Base-by-base conservation (phyloP, 805 yeast genomes). In the Millerago galiae region DNA sequence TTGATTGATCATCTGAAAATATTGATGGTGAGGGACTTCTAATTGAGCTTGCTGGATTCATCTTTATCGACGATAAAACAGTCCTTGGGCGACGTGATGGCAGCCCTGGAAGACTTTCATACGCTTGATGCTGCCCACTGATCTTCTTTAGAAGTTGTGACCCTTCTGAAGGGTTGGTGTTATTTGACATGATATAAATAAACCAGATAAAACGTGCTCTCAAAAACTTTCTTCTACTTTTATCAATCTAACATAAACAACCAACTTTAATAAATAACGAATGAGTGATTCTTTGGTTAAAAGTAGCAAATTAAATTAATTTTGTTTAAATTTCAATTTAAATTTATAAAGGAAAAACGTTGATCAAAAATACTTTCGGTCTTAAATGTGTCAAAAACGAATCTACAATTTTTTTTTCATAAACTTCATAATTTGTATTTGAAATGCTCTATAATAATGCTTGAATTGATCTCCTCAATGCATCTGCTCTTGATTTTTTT, bases 81-180 rank as follows among this genome's bases (percentile, higher is more conserved):
- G 53, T 52, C 9, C 51, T 39, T n/a, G 58, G 58, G 15, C 55
- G 48, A 4, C 47, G 44, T 9, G 39, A 44, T 3, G 42, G 44
- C 3, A 42, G 31, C 25, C 44, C 43, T 6, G 51, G 38, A 2
- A 47, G 44, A 24, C 43, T 40, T 42, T 47, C 51, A 24, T 47
- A 47, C 2, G 41, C 36, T 13, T 40, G 45, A 11, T 42, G 46
- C 10, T 29, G 4, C 2, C 24, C 5, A 16, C 27, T 39, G 14
- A 40, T 13, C 39, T 38, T 42, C 15, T 34, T 40, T 34, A 52
- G 44, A 14, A 54, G 45, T n/a, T 40, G 32, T 18, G 45, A 30
- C 21, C 39, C 43, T 37, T 46, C 46, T 10, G 34, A 15, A 31
- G 34, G 12, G 8, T 10, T 31, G 21, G 15, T 31, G 8, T 29